Evolutionary conservation across 169 alveolate genomes (phyloP), one percentile per base, ranked within the genome.

Genomic region (Plasmodium gallinaceum): DNA sequence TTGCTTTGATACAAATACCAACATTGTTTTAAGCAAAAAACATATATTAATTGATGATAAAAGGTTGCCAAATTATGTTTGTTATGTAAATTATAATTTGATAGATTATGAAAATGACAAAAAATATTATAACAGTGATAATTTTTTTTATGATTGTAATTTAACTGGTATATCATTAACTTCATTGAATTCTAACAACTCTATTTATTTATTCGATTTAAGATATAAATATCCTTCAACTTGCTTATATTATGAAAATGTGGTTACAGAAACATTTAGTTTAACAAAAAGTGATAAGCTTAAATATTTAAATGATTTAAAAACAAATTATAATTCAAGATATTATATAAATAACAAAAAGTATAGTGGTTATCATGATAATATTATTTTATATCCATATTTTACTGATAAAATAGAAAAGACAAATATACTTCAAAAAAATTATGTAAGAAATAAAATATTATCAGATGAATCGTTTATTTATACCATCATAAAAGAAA

Each of bases 131-230:
- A 83, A 83, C 14, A 83, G 74, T 54, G 65, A 54, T 14, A 83
- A 83, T 68, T 66, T 24, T 83, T 83, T 83, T 60, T 24, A 20
- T 5, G 91, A 83, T 68, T 32, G 66, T 2, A 58, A 52, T 54
- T 71, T 83, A 83, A 83, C 91, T 14, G 91, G 91, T 5, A 83
- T 83, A 45, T 52, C 91, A 0, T 71, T 83, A 66, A 83, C 91
- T 16, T 68, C 85, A 1, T 37, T 68, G 39, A 83, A 83, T 83
- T 83, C 91, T 5, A 83, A 69, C 16, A 83, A 52, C 22, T 83
- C 91, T n/a, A 83, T 83, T 32, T 83, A 51, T 83, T 6, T 83
- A 68, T 83, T 83, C 26, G 91, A 83, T 60, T 57, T 83, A 46
- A 43, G 91, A 24, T 83, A 83, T 22, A 83, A 83, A 9, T 83